Evolutionary conservation across 2,329 filamentous ascomycete species (phyloP).

Genomic region (Falciphora oryzae): DNA sequence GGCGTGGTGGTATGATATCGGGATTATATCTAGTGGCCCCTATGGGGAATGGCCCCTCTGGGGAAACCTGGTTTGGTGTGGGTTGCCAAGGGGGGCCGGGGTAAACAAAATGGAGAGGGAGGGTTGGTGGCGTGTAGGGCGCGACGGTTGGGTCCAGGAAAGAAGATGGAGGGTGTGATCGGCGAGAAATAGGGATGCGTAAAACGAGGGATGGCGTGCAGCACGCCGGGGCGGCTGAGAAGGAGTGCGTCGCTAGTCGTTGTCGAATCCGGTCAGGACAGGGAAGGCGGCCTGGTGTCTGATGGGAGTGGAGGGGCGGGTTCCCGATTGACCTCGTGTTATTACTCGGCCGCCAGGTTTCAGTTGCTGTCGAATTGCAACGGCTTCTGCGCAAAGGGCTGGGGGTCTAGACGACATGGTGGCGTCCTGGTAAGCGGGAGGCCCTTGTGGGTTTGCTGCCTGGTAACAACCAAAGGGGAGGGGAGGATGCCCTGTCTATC

Average conservation of each 20-base stretch:
- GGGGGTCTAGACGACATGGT: not conserved
- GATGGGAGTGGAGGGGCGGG: not conserved
- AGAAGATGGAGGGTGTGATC: slow-evolving; percentile 1
- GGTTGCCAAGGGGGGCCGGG: not conserved
- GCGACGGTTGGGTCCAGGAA: not conserved
- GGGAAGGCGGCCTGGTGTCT: not conserved
- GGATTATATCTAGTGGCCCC: not conserved
- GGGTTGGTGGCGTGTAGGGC: not conserved
- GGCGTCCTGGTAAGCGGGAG: not conserved
- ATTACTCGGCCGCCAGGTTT: not conserved
- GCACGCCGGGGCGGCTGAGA: not conserved
- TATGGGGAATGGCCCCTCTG: not conserved
- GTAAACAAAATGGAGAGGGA: not conserved
- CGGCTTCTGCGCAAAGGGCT: not conserved
- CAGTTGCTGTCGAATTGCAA: not conserved
- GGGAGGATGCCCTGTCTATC: not conserved
- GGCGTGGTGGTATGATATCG: not conserved
- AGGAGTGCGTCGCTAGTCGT: not conserved
- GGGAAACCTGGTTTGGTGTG: not conserved
- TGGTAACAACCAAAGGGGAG: not conserved
- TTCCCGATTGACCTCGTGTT: not conserved
- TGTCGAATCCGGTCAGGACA: not conserved
- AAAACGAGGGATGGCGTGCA: not conserved
- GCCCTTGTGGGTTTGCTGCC: not conserved
- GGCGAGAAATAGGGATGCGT: not conserved